Base-by-base conservation (phyloP, 129 eudicot species). In the Artemisia annua region DNA sequence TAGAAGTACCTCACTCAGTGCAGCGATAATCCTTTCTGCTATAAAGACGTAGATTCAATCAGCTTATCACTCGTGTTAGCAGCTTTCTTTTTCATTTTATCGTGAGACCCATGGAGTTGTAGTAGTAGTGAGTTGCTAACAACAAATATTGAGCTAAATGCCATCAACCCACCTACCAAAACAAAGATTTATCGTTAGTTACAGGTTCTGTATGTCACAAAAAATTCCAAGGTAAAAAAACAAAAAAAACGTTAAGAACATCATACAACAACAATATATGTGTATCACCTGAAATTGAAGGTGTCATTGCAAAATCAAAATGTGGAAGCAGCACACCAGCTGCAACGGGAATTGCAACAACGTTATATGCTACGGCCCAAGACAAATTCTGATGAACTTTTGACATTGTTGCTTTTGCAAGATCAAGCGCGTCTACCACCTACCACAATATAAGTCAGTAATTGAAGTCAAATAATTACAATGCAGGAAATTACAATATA, bases 251-350 rank as follows among this genome's bases (percentile, higher is more conserved):
- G 17, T 3, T 60, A 60, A 0, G 9, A 60, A 69, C 48, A n/a
- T 51, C 52, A 48, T 20, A 22, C 12, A 66, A 62, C 39, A 50
- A 48, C 39, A 3, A 30, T 0, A 30, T 0, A 26, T 60, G 3
- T 35, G 26, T 54, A 78, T 75, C 16, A 89, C 98, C 98, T 73
- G 98, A 92, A 75, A 92, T 86, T 48, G 98, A 92, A 69, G 98
- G 98, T 13, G 98, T 92, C 98, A 92, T 92, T 35, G 98, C 98
- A 77, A 89, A 92, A 85, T 92, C 92, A 56, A 89, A 89, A 54
- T 87, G 85, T 43, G 98, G 98, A 83, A 92, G 96, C 49, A 92
- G 75, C 13, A 85, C 56, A 10, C 98, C 96, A 48, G 98, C 96
- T 57, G 98, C 98, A 75, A 92, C 70, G 51, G 98, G 98, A 69